Evolutionary conservation across 75 land plant genomes (phyloP).

Genomic region (Selaginella tamariscina): DNA sequence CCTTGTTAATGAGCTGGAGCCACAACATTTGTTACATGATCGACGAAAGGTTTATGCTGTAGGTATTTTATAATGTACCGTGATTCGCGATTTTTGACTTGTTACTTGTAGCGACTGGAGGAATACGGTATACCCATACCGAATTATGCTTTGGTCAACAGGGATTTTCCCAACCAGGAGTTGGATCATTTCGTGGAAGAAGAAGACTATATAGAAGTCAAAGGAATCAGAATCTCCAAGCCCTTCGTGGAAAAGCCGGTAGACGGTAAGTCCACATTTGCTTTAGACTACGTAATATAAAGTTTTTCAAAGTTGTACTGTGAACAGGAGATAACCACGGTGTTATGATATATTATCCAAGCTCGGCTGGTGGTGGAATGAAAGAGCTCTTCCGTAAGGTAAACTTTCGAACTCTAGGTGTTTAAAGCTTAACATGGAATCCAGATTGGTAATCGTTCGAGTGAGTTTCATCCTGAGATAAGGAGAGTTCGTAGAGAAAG

Average conservation of each 20-base stretch:
- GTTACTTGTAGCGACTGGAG: slow-evolving; percentile 47
- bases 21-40: slow-evolving; percentile 90
- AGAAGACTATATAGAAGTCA: slow-evolving; percentile 93
- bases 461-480: slow-evolving; percentile 96
- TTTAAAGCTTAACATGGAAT: too few relatives aligned
- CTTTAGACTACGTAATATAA: not conserved
- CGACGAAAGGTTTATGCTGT: slow-evolving; percentile 95
- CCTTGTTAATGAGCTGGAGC: slow-evolving; percentile 78
- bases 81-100: not conserved
- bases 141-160: slow-evolving; percentile 78
- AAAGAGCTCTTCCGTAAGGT: slow-evolving; percentile 98
- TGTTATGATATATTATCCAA: slow-evolving; percentile 97
- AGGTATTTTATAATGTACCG: slow-evolving; percentile 15
- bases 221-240: slow-evolving; percentile 82
- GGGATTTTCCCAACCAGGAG: slow-evolving; percentile 68
- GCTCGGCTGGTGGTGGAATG: slow-evolving; percentile 99
- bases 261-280: slow-evolving; percentile 54
- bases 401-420: too few relatives aligned
- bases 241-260: slow-evolving; percentile 99
- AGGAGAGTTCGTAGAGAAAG: slow-evolving; percentile 92
- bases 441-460: slow-evolving; percentile 93
- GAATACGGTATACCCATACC: slow-evolving; percentile 87
- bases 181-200: slow-evolving; percentile 91
- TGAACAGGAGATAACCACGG: slow-evolving; percentile 87
- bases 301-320: not conserved